Evolutionary conservation across 441 rosid genomes (phyloP).

Genomic region (Corymbia citriodora): DNA sequence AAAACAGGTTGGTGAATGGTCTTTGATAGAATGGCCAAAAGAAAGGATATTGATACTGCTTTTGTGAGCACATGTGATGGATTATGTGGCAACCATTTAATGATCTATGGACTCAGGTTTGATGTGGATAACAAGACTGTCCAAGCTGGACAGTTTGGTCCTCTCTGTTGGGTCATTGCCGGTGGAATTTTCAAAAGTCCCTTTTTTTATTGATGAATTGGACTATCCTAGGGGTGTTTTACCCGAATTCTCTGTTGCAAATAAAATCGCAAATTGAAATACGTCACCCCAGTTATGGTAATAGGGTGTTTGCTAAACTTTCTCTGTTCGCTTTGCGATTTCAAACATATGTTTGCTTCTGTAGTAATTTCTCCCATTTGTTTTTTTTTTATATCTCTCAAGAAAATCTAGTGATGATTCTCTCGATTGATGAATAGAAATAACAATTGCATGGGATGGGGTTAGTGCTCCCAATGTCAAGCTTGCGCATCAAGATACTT

Average conservation of each 20-base stretch:
- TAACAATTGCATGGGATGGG: background rate
- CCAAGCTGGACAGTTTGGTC: background rate
- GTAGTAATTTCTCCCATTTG: background rate
- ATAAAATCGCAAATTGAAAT: background rate
- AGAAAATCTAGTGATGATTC: background rate
- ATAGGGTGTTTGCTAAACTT: background rate
- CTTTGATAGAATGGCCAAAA: background rate
- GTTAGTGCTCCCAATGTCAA: background rate
- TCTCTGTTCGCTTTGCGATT: background rate
- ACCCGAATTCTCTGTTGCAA: background rate
- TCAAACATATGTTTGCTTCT: background rate
- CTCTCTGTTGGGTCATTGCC: background rate
- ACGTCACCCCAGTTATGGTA: background rate
- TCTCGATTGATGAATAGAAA: background rate
- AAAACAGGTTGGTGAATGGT: background rate
- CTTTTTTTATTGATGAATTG: background rate
- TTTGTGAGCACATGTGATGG: conserved; percentile 4
- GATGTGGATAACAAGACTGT: conserved; percentile 28
- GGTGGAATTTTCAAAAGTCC: background rate
- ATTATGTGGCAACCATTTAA: conserved; percentile 44
- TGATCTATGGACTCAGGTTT: conserved; percentile 1
- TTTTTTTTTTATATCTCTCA: background rate
- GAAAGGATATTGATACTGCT: background rate
- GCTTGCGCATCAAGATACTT: background rate
- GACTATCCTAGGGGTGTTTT: background rate